phyloP scores from a whole-genome alignment of 2,329 filamentous ascomycete species.

The Fusarium sp. region DNA sequence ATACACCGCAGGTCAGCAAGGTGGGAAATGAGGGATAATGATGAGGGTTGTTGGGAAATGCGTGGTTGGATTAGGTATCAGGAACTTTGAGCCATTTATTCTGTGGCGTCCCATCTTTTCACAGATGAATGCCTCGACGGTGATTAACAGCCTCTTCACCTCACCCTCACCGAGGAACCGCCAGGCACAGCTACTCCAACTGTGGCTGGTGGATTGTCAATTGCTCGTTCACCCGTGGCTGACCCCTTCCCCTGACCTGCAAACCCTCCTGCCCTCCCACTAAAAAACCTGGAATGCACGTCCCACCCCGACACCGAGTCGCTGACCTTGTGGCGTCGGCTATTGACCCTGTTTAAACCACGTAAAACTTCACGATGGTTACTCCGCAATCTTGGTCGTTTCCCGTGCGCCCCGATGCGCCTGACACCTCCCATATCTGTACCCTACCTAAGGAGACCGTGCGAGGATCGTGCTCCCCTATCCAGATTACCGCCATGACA shows the following conservation, averaged over 20 bases:
- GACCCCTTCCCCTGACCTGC: neutral
- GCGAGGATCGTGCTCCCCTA: constrained; percentile 32
- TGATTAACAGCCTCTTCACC: neutral
- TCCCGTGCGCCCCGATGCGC: constrained; percentile 29
- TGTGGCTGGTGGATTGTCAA: constrained; percentile 16
- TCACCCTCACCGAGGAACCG: neutral
- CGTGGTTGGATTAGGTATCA: neutral
- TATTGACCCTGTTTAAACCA: constrained; percentile 36
- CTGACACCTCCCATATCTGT: neutral
- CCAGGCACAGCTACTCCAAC: constrained; percentile 15
- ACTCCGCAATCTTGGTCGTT: constrained; percentile 40
- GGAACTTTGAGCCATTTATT: neutral
- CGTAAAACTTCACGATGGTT: constrained; percentile 39
- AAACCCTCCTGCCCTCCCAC: neutral
- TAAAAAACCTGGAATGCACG: constrained; percentile 20
- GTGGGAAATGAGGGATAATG: neutral
- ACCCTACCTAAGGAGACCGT: constrained; percentile 22
- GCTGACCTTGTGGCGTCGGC: constrained; percentile 38
- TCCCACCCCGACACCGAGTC: neutral
- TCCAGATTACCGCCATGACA: constrained; percentile 10
- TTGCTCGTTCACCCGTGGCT: constrained; percentile 5
- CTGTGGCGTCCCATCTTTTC: neutral
- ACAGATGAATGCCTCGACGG: neutral
- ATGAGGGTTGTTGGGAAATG: too few relatives aligned
- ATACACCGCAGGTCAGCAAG: constrained; percentile 1